These are phyloP conservation scores for Cercospora brassicicola DNA, from an alignment of 2,329 filamentous ascomycete genomes.

Conservation along the genomic window DNA sequence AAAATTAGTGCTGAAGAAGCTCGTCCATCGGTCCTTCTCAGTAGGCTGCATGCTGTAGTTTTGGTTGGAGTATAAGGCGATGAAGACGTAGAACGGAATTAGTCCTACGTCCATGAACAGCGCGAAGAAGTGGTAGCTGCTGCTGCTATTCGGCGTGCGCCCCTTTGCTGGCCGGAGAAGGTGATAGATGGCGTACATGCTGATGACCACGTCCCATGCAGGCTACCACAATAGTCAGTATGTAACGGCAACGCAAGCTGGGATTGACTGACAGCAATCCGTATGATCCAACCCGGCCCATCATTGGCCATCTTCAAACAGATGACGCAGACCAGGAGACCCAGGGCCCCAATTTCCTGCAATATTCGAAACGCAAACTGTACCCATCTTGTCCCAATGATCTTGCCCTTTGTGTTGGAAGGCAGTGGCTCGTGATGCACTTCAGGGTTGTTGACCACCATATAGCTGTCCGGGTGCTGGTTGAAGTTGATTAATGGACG, in stretches of 20 bases:
- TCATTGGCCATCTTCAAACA: conserved; percentile 61
- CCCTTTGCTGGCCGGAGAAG: conserved; percentile 67
- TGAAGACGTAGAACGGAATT: conserved; percentile 64
- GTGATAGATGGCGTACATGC: conserved; percentile 76
- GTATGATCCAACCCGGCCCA: conserved; percentile 31
- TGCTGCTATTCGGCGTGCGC: conserved; percentile 75
- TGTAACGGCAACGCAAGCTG: conserved; percentile 39
- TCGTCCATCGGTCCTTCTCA: conserved; percentile 62
- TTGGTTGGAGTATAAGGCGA: conserved; percentile 54
- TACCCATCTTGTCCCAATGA: conserved; percentile 67
- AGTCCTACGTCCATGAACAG: conserved; percentile 68
- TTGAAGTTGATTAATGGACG: conserved; percentile 82
- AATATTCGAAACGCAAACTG: conserved; percentile 69
- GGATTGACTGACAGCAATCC: conserved; percentile 32
- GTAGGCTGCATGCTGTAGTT: conserved; percentile 53
- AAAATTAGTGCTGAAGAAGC: conserved; percentile 60
- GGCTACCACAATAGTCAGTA: conserved; percentile 59
- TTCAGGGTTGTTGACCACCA: conserved; percentile 63
- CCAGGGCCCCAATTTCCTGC: conserved; percentile 67
- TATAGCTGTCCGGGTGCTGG: conserved; percentile 75
- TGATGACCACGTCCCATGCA: conserved; percentile 70
- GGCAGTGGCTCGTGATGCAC: conserved; percentile 66
- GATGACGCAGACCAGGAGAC: conserved; percentile 73
- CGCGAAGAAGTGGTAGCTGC: conserved; percentile 87
- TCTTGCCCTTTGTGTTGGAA: conserved; percentile 65